phyloP scores from a whole-genome alignment of 768 basidiomycete species.

The Cubamyces sp. region DNA sequence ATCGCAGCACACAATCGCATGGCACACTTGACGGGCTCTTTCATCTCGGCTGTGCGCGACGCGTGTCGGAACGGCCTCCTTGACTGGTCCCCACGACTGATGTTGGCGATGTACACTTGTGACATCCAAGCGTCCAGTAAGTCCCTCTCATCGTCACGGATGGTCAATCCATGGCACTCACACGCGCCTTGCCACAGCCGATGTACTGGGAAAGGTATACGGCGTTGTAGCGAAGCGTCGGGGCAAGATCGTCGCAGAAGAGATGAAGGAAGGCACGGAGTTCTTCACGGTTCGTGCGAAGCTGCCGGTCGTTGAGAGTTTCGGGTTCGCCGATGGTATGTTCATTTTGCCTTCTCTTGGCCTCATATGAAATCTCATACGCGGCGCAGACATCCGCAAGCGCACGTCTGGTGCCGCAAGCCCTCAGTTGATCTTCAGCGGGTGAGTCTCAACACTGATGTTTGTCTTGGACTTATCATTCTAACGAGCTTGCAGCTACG shows the following conservation, averaged over 20 bases:
- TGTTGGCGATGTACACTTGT: constrained; percentile 98
- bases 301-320: constrained; percentile 95
- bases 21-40: constrained; percentile 86
- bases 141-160: constrained; percentile 36
- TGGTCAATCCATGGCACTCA: constrained; percentile 22
- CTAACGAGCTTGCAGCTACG: constrained; percentile 59
- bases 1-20: constrained; percentile 73
- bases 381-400: constrained; percentile 87
- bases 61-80: constrained; percentile 87
- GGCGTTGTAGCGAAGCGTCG: constrained; percentile 91
- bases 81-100: constrained; percentile 97
- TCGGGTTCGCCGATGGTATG: constrained; percentile 95
- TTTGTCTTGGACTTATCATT: constrained; percentile 20
- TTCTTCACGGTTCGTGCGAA: constrained; percentile 93
- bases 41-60: constrained; percentile 88
- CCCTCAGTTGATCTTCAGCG: constrained; percentile 95
- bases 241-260: constrained; percentile 92
- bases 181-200: constrained; percentile 55
- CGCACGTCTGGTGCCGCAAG: constrained; percentile 96
- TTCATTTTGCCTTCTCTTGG: background rate
- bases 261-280: constrained; percentile 97
- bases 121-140: constrained; percentile 97
- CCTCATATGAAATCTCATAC: background rate
- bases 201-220: constrained; percentile 97
- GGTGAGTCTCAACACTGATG: constrained; percentile 52